phyloP scores from a whole-genome alignment of 2,329 filamentous ascomycete species.

The Cytospora mali region DNA sequence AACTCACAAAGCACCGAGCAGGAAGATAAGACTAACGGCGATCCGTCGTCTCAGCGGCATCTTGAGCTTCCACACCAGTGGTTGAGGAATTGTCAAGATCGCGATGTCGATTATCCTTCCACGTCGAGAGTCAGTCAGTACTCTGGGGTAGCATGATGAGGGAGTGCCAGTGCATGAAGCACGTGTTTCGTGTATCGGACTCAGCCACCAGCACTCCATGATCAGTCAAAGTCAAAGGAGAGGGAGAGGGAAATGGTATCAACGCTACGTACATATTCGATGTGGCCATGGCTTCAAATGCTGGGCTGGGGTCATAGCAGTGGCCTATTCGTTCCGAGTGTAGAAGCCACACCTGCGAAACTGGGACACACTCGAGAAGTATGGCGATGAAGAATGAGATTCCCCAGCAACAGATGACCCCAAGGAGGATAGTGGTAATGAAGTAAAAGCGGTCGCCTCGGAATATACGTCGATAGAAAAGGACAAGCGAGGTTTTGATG shows the following conservation, averaged over 20 bases:
- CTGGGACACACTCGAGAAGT: background rate
- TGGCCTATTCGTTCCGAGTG: too few relatives aligned
- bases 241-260: too few relatives aligned
- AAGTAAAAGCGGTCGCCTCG: background rate
- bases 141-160: too few relatives aligned
- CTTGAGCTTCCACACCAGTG: background rate
- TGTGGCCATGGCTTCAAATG: too few relatives aligned
- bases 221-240: too few relatives aligned
- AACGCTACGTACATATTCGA: too few relatives aligned
- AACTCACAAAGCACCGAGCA: background rate
- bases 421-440: background rate
- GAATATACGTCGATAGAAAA: slow-evolving; percentile 1
- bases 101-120: background rate
- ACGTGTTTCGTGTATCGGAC: too few relatives aligned
- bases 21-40: background rate
- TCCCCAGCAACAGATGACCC: background rate
- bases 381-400: background rate
- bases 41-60: background rate
- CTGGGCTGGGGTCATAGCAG: too few relatives aligned
- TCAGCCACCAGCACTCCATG: too few relatives aligned
- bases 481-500: background rate
- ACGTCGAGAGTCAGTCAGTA: too few relatives aligned
- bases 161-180: too few relatives aligned
- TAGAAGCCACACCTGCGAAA: background rate
- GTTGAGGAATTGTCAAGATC: background rate